Percentiles rank a stretch among this genome's conserved stretches.
Evolutionary conservation across 106 monocot genomes (phyloP).

Genomic region (Allium sativum): DNA sequence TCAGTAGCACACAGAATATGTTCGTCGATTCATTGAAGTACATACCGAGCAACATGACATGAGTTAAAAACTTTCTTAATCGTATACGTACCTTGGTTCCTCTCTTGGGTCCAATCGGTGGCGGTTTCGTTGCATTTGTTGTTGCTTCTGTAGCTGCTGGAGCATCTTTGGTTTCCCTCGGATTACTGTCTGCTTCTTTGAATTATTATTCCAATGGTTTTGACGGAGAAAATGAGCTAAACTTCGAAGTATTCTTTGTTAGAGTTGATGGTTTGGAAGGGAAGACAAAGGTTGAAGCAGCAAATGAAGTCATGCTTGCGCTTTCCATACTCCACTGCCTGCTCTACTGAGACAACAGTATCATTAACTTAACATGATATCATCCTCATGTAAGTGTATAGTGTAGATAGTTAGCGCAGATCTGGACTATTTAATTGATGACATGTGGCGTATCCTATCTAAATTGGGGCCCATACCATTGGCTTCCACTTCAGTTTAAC

Average conservation of each 20-base stretch:
- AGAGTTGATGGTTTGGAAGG: constrained; percentile 10
- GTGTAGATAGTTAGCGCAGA: not conserved
- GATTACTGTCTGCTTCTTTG: constrained; percentile 20
- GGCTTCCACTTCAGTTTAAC: not conserved
- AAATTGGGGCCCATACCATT: constrained; percentile 21
- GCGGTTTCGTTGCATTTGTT: constrained; percentile 2
- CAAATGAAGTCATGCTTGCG: constrained; percentile 22
- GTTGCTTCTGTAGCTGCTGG: not conserved
- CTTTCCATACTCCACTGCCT: constrained; percentile 37
- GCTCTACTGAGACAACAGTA: not conserved
- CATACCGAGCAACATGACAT: too few relatives aligned
- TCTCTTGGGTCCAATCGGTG: constrained; percentile 17
- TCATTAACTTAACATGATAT: not conserved
- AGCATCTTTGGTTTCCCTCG: constrained; percentile 32
- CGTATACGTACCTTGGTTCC: constrained; percentile 7
- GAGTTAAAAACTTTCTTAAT: too few relatives aligned
- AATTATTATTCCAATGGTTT: constrained; percentile 5
- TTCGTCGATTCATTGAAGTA: too few relatives aligned
- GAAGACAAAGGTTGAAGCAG: constrained; percentile 10
- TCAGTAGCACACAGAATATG: too few relatives aligned
- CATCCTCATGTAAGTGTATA: constrained; percentile 8
- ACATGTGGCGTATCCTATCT: constrained; percentile 31
- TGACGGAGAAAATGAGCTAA: constrained; percentile 22
- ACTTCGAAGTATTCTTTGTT: constrained; percentile 7
- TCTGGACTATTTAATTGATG: constrained; percentile 13